Evolutionary conservation across 2,329 filamentous ascomycete genomes (phyloP).

Genomic region (Ustulina deusta): DNA sequence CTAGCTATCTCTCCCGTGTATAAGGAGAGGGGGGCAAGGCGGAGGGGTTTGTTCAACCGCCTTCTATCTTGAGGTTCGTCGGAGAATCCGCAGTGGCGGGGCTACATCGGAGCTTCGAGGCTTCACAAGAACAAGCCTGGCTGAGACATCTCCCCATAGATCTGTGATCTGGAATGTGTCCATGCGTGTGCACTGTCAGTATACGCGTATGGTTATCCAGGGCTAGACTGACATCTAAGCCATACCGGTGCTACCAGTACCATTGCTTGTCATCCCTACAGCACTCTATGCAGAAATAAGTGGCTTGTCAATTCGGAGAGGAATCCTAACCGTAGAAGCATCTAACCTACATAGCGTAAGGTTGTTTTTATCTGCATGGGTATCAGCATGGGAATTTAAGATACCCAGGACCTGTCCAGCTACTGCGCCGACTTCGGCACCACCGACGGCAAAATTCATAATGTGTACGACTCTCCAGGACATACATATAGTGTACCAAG

Average conservation of each 20-base stretch:
- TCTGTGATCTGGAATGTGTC: not conserved
- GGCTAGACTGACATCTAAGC: no score
- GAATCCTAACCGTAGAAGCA: no score
- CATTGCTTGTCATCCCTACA: not conserved
- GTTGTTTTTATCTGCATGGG: not conserved
- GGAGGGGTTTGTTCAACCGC: not conserved
- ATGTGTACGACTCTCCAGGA: conserved; percentile 15
- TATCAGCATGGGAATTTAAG: no score
- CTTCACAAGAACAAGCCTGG: not conserved
- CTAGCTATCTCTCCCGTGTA: not conserved
- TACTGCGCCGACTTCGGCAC: conserved; percentile 23
- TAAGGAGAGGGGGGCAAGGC: not conserved
- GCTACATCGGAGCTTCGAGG: conserved; percentile 6
- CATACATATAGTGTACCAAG: not conserved
- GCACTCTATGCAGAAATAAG: no score
- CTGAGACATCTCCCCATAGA: not conserved
- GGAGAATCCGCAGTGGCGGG: conserved; percentile 18
- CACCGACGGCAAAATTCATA: conserved; percentile 23
- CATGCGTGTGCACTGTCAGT: not conserved
- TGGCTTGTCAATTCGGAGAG: no score
- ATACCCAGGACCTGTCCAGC: no score
- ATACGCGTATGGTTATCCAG: no score
- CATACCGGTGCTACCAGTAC: no score
- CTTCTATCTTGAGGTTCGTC: conserved; percentile 7
- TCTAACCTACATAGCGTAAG: no score